phyloP scores from a whole-genome alignment of 75 land plant species.

The Selaginella moellendorffii region DNA sequence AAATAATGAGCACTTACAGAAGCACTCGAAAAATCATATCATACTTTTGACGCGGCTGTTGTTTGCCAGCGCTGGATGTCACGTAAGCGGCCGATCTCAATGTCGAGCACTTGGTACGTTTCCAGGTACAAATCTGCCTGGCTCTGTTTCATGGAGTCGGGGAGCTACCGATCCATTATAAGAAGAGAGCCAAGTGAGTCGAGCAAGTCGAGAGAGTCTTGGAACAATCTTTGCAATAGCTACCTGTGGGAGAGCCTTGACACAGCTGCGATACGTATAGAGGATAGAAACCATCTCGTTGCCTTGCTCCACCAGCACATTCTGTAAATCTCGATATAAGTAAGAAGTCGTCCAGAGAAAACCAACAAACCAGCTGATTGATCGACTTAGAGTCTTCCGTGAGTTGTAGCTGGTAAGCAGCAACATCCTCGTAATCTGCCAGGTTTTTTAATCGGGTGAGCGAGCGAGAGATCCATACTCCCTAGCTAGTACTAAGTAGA shows the following conservation, averaged over 20 bases:
- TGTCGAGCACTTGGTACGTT: constrained; percentile 93
- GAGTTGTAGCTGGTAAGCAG: constrained; percentile 82
- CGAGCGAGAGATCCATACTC: no score
- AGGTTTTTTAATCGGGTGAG: no score
- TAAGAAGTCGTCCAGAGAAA: no score
- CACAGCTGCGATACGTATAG: constrained; percentile 96
- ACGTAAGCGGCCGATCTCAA: constrained; percentile 93
- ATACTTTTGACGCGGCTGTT: constrained; percentile 83
- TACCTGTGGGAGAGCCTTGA: constrained; percentile 99
- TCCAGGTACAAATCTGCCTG: constrained; percentile 90
- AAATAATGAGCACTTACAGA: neutral
- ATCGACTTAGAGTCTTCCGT: constrained; percentile 86
- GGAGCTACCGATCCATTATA: no score
- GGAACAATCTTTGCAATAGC: no score
- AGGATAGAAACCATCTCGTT: constrained; percentile 92
- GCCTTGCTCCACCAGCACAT: constrained; percentile 69
- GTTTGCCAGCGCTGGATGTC: constrained; percentile 97
- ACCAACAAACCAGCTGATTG: constrained; percentile 66
- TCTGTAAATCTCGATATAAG: constrained; percentile 49
- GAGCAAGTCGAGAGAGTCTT: no score
- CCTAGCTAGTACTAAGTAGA: no score
- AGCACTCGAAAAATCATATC: neutral
- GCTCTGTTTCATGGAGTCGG: constrained; percentile 95
- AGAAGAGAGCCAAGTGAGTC: no score
- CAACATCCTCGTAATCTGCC: constrained; percentile 92